Conservation (phyloP, 176 grass and related monocot genomes). For the Musa beccarii region DNA sequence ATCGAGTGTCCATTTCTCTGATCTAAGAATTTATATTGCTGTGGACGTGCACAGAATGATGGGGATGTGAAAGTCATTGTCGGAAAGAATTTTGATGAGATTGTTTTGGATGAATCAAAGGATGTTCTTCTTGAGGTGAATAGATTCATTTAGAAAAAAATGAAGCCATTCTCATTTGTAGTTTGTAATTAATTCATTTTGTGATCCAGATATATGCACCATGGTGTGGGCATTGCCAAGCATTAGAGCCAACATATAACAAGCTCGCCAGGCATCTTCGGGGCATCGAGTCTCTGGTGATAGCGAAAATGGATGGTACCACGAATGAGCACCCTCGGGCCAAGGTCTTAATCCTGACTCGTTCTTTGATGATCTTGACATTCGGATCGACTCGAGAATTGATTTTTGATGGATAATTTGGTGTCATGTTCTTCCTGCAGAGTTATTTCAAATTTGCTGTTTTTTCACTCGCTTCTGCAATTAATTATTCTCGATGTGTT, state of each 20-base stretch:
- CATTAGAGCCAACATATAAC: slow-evolving; percentile 76
- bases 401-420: background rate
- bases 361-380: background rate
- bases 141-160: slow-evolving; percentile 2
- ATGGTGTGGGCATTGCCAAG: slow-evolving; percentile 96
- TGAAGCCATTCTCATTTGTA: slow-evolving; percentile 10
- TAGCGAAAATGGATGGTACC: slow-evolving; percentile 97
- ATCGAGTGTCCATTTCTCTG: background rate
- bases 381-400: background rate
- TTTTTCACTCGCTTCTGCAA: background rate
- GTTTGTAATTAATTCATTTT: background rate
- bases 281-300: slow-evolving; percentile 69
- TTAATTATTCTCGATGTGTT: background rate
- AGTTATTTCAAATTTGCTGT: background rate
- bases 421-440: background rate
- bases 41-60: slow-evolving; percentile 50
- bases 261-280: slow-evolving; percentile 64
- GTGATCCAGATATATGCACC: slow-evolving; percentile 73
- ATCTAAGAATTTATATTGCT: slow-evolving; percentile 14
- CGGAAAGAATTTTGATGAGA: slow-evolving; percentile 75
- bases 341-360: slow-evolving; percentile 36
- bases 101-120: slow-evolving; percentile 94
- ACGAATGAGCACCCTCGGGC: slow-evolving; percentile 76
- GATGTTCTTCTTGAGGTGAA: slow-evolving; percentile 87
- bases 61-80: slow-evolving; percentile 89